Percentiles rank a stretch among this genome's conserved stretches.
Evolutionary conservation across 257 asterid genomes (phyloP).

Genomic region (Ballota nigra): DNA sequence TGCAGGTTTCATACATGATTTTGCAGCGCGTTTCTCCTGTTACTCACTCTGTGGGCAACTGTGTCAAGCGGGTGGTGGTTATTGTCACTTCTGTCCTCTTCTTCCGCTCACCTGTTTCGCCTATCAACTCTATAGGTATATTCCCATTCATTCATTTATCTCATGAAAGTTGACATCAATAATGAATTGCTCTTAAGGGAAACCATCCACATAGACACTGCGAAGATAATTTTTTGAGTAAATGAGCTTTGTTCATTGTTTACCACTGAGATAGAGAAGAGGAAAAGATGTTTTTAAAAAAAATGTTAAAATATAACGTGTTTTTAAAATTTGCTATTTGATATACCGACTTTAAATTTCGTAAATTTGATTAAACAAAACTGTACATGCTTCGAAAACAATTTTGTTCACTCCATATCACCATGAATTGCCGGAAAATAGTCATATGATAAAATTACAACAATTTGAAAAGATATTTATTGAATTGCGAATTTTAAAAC

Average conservation of each 20-base stretch:
- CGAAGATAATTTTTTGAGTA: no score
- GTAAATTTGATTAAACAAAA: no score
- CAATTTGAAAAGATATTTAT: background rate
- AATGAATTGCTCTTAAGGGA: background rate
- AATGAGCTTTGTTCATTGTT: background rate
- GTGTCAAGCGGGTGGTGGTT: slow-evolving; percentile 96
- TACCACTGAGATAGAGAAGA: background rate
- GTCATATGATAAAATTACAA: no score
- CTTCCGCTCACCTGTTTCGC: slow-evolving; percentile 88
- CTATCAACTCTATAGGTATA: slow-evolving; percentile 73
- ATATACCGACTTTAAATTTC: no score
- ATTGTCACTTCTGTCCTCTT: slow-evolving; percentile 88
- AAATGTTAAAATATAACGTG: no score
- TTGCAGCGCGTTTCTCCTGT: slow-evolving; percentile 96
- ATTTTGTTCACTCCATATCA: background rate
- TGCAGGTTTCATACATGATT: slow-evolving; percentile 98
- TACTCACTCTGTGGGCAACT: slow-evolving; percentile 96
- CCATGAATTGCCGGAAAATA: background rate
- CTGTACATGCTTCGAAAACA: no score
- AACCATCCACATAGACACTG: background rate
- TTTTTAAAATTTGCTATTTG: no score
- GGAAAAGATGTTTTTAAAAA: no score
- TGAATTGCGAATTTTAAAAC: background rate
- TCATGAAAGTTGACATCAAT: background rate
- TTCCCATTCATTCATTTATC: background rate